Evolutionary conservation across 768 basidiomycete genomes (phyloP).

Genomic region (Butyriboletus loyo): DNA sequence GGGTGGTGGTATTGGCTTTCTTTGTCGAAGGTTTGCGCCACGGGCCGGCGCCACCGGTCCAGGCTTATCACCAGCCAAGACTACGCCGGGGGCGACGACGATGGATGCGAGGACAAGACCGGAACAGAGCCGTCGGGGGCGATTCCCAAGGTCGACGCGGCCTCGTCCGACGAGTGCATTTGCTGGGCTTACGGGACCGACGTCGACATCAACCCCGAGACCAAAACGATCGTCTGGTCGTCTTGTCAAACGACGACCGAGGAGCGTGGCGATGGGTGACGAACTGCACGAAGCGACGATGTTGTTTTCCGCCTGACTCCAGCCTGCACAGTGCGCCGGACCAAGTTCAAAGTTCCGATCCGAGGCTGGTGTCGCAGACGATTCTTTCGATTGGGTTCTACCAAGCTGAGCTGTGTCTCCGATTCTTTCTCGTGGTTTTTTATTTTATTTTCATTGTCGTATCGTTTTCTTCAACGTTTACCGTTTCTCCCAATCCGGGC

Average conservation of each 20-base stretch:
- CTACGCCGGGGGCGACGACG: not conserved
- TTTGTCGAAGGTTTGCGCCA: slow-evolving; percentile 6
- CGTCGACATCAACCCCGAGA: slow-evolving; percentile 2
- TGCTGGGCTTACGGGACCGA: not conserved
- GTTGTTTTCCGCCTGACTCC: not conserved
- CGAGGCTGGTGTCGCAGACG: too few relatives aligned
- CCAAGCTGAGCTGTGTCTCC: not conserved
- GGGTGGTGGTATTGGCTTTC: not conserved
- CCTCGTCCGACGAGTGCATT: slow-evolving; percentile 2
- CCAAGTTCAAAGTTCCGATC: too few relatives aligned
- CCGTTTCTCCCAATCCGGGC: not conserved
- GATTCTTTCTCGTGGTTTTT: not conserved
- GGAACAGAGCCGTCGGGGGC: not conserved
- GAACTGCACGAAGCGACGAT: not conserved
- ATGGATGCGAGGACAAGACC: not conserved
- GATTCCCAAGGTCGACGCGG: not conserved
- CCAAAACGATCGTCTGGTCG: not conserved
- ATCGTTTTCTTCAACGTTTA: not conserved
- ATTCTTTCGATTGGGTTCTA: not conserved
- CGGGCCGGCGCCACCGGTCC: slow-evolving; percentile 15
- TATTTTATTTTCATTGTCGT: not conserved
- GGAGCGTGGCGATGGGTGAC: not conserved
- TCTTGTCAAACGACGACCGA: slow-evolving; percentile 10
- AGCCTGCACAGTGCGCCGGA: not conserved
- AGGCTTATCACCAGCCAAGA: not conserved